Conservation (phyloP, 2,329 filamentous ascomycete genomes). For the Pestalotiopsis fici region DNA sequence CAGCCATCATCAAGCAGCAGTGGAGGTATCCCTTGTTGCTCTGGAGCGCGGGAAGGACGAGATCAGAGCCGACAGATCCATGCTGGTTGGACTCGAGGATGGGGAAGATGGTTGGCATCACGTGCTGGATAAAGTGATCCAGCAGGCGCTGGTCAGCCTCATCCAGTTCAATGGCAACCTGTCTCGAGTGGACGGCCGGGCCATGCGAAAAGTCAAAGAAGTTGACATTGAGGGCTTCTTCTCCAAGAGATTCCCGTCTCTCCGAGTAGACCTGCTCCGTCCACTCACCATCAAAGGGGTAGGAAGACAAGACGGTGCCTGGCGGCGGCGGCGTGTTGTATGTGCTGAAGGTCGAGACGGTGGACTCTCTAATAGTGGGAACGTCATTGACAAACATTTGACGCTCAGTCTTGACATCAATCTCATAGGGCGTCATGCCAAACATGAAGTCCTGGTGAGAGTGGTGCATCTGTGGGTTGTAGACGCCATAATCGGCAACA, state of each 20-base stretch:
- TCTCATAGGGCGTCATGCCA: constrained; percentile 76
- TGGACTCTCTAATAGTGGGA: constrained; percentile 81
- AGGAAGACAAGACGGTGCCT: constrained; percentile 65
- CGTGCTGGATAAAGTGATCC: constrained; percentile 87
- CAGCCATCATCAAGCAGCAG: constrained; percentile 91
- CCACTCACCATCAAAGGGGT: constrained; percentile 67
- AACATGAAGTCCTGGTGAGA: constrained; percentile 57
- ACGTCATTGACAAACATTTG: constrained; percentile 94
- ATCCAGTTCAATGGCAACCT: constrained; percentile 79
- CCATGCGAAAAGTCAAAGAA: constrained; percentile 82
- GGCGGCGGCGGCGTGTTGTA: constrained; percentile 77
- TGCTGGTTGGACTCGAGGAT: constrained; percentile 89
- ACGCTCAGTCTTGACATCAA: constrained; percentile 93
- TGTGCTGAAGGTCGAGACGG: constrained; percentile 91
- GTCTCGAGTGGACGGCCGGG: constrained; percentile 60
- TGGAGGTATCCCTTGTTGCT: constrained; percentile 93
- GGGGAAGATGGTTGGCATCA: constrained; percentile 87
- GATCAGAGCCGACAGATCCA: constrained; percentile 76
- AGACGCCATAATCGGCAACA: constrained; percentile 58
- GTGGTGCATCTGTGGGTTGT: constrained; percentile 62
- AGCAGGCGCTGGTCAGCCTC: constrained; percentile 85
- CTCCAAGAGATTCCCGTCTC: constrained; percentile 66
- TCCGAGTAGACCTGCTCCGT: constrained; percentile 70
- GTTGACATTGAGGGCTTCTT: constrained; percentile 71
- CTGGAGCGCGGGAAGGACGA: constrained; percentile 85